Evolutionary conservation across 495 filamentous ascomycete genomes (phyloP), one percentile per base, ranked within the genome.

Genomic region (Penicillium lividum): DNA sequence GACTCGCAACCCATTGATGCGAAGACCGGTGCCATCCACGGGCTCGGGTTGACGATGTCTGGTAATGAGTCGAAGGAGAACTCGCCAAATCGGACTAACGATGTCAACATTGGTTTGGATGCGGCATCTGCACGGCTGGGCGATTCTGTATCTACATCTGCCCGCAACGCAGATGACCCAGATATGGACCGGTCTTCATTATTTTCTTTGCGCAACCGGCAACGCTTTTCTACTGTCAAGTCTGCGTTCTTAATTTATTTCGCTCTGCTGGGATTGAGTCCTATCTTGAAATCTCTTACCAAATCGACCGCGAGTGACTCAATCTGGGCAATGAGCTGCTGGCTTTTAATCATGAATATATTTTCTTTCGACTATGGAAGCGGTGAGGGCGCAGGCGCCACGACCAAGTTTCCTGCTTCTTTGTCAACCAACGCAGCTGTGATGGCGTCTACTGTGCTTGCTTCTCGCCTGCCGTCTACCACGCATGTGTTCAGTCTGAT

Each of bases 321-420:
- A 27, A 98, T 98, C 61, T 98, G 95, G 95, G 91, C 94, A 15
- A 88, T 98, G 79, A 92, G 89, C 61, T 91, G 87, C 72, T 95
- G 90, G 87, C 80, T 98, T 47, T 83, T 98, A 67, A 83, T 90
- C 57, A 92, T 97, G 75, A 98, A 98, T 73, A 89, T 97, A 63
- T 92, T 96, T 71, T 96, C 94, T 68, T 96, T 97, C 69, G 94
- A 98, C 76, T 98, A 98, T 66, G 88, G 92, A 28, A 86, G 85
- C 64, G 87, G 72, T 5, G 71, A 77, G 45, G 76, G 77, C 67
- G 73, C 73, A 29, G 72, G 71, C 63, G 73, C 71, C 54, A 78
- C 71, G 45, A 78, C 72, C 43, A 86, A 80, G 48, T 89, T 89
- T 50, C 93, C 93, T 1, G 92, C 95, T 49, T 89, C 90, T 9